phyloP scores from a whole-genome alignment of 73 alveolate genomes.

The Tetrahymena thermophila region DNA sequence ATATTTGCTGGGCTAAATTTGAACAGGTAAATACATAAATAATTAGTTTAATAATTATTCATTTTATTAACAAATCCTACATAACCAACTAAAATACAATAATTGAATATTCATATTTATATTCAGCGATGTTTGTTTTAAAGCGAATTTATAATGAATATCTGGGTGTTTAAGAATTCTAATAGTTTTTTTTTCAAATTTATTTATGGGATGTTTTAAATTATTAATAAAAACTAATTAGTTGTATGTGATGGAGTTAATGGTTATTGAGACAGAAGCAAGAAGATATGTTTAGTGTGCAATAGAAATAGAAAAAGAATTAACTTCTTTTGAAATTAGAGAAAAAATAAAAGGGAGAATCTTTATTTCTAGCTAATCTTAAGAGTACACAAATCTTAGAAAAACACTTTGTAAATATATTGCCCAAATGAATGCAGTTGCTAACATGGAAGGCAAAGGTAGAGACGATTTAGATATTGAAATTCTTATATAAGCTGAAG shows the following conservation, averaged over 20 bases:
- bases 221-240: conserved; percentile 10
- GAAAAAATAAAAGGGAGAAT: conserved; percentile 84
- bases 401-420: conserved; percentile 68
- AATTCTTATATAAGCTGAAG: conserved; percentile 85
- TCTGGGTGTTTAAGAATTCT: neutral
- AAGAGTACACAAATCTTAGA: conserved; percentile 40
- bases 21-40: conserved; percentile 27
- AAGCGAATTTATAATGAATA: no score
- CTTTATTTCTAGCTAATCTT: conserved; percentile 49
- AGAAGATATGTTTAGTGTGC: conserved; percentile 85
- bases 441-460: conserved; percentile 95
- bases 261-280: conserved; percentile 91
- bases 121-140: no score
- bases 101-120: no score
- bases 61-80: neutral
- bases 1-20: conserved; percentile 43
- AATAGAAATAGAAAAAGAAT: conserved; percentile 85
- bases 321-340: conserved; percentile 73
- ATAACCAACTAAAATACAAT: no score
- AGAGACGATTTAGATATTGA: conserved; percentile 84
- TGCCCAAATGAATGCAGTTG: conserved; percentile 86
- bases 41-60: neutral
- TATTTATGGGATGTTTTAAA: conserved; percentile 57
- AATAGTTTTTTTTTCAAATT: neutral
- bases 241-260: conserved; percentile 86